Conservation (phyloP, 108 stramenopile genomes). For the Nitzschia inconspicua region DNA sequence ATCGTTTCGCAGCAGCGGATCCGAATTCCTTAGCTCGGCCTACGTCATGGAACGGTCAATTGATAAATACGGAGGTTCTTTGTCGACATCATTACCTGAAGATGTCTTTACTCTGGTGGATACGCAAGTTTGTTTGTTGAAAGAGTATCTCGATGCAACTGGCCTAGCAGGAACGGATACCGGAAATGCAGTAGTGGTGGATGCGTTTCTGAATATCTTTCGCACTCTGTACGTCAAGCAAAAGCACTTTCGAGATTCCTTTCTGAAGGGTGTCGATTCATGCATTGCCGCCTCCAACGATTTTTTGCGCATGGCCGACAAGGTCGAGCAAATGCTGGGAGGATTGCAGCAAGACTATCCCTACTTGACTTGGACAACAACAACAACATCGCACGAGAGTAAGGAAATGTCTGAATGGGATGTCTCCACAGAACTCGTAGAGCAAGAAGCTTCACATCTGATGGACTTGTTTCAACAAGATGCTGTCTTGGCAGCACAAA, state of each 20-base stretch:
- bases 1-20: constrained; percentile 21
- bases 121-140: constrained; percentile 59
- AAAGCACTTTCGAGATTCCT: constrained; percentile 47
- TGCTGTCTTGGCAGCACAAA: constrained; percentile 62
- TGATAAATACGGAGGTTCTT: constrained; percentile 4
- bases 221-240: constrained; percentile 56
- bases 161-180: constrained; percentile 9
- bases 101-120: constrained; percentile 74
- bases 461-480: constrained; percentile 46
- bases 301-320: constrained; percentile 69
- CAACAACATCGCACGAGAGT: not conserved
- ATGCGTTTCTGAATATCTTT: constrained; percentile 48
- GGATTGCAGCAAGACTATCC: constrained; percentile 20
- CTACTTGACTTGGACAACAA: constrained; percentile 16
- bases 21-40: constrained; percentile 21
- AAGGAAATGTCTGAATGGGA: constrained; percentile 3
- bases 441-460: constrained; percentile 40
- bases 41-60: constrained; percentile 7
- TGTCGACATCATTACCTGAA: constrained; percentile 68
- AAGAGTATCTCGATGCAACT: constrained; percentile 51
- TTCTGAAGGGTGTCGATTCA: constrained; percentile 56
- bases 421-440: not conserved
- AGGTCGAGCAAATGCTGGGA: constrained; percentile 50
- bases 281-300: constrained; percentile 77
- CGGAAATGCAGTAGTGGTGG: constrained; percentile 53